Conservation (phyloP, 2,329 filamentous ascomycete genomes). For the Ophiosphaerella herpotricha region DNA sequence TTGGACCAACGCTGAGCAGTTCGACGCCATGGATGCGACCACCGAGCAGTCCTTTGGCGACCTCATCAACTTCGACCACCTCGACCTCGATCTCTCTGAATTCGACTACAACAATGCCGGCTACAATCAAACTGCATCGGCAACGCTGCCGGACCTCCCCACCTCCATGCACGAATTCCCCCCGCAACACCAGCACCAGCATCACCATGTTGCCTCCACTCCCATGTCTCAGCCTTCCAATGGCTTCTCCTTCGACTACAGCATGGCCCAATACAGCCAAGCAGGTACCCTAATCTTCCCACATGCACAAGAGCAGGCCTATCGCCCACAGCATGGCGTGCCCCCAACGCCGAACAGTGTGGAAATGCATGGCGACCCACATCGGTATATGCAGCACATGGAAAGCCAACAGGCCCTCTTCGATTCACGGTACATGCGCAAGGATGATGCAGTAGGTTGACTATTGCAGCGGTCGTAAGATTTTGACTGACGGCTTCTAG, state of each 20-base stretch:
- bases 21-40: conserved; percentile 49
- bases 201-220: conserved; percentile 26
- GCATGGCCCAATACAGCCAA: conserved; percentile 36
- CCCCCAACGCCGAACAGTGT: conserved; percentile 82
- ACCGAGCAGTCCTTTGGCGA: conserved; percentile 49
- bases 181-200: conserved; percentile 28
- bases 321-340: conserved; percentile 63
- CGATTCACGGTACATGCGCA: conserved; percentile 67
- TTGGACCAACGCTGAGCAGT: conserved; percentile 48
- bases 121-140: conserved; percentile 26
- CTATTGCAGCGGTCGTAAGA: background rate
- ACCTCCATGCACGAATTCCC: conserved; percentile 39
- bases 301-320: conserved; percentile 49
- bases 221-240: conserved; percentile 22
- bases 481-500: conserved; percentile 54
- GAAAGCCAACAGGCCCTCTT: conserved; percentile 64
- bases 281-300: conserved; percentile 45
- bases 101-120: conserved; percentile 37
- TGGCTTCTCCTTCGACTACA: conserved; percentile 42
- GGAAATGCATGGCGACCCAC: conserved; percentile 68
- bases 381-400: conserved; percentile 61
- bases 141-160: conserved; percentile 38
- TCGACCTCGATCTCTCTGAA: conserved; percentile 45
- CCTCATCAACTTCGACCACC: conserved; percentile 47
- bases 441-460: conserved; percentile 67